Percentiles rank a stretch among this genome's conserved stretches.
phyloP scores from a whole-genome alignment of 495 filamentous ascomycete species.

The Lichina pygmaea region DNA sequence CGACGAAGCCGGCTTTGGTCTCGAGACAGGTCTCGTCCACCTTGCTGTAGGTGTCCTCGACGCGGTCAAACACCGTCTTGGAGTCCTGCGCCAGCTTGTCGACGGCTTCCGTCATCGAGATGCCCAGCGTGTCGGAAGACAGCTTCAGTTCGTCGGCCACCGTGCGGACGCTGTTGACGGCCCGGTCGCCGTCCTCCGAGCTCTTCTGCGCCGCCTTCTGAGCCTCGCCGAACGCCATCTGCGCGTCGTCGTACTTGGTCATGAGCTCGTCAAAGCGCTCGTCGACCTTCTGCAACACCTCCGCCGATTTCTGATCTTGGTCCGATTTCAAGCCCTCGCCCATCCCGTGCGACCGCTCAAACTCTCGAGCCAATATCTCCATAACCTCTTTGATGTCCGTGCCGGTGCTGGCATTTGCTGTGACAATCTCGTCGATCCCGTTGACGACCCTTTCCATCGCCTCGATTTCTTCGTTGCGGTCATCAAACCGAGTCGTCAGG shows the following conservation, averaged over 20 bases:
- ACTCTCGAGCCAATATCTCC: slow-evolving; percentile 53
- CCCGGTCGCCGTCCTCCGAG: slow-evolving; percentile 35
- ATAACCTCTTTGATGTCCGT: slow-evolving; percentile 54
- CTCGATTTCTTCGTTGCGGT: slow-evolving; percentile 24
- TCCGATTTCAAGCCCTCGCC: slow-evolving; percentile 45
- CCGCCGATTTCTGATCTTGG: slow-evolving; percentile 48
- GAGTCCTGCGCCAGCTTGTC: slow-evolving; percentile 67
- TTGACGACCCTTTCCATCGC: slow-evolving; percentile 17
- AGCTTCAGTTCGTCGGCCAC: slow-evolving; percentile 65
- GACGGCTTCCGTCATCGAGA: slow-evolving; percentile 54
- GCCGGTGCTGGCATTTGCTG: slow-evolving; percentile 20
- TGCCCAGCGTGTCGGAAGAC: slow-evolving; percentile 59
- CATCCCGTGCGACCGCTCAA: slow-evolving; percentile 45
- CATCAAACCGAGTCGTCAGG: slow-evolving; percentile 31
- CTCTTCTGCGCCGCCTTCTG: slow-evolving; percentile 38
- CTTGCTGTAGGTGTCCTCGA: slow-evolving; percentile 50
- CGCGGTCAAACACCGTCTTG: slow-evolving; percentile 50
- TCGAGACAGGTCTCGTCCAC: slow-evolving; percentile 51
- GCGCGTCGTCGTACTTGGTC: slow-evolving; percentile 59
- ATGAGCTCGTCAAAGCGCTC: slow-evolving; percentile 53
- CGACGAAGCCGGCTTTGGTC: slow-evolving; percentile 44
- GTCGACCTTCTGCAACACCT: slow-evolving; percentile 39
- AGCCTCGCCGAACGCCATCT: slow-evolving; percentile 38
- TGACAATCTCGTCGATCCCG: slow-evolving; percentile 12
- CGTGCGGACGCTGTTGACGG: slow-evolving; percentile 41